Percentiles rank a stretch among this genome's conserved stretches.
Evolutionary conservation across 2,329 filamentous ascomycete genomes (phyloP).

Genomic region (Penicillium sp.): DNA sequence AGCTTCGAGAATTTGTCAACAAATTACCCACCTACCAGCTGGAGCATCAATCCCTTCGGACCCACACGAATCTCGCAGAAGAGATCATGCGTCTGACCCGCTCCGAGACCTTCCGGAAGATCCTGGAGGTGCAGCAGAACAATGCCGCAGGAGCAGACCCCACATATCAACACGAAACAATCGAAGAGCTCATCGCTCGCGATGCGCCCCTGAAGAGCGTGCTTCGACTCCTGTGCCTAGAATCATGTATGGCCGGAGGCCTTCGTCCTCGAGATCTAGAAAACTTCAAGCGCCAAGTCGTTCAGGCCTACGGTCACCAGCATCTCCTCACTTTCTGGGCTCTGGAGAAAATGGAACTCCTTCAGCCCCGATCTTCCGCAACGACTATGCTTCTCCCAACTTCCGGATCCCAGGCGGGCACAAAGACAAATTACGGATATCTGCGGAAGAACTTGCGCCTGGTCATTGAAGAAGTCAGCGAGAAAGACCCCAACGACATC

Average conservation of each 20-base stretch:
- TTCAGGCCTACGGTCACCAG: constrained; percentile 93
- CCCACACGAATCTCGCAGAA: constrained; percentile 88
- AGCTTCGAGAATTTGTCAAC: constrained; percentile 92
- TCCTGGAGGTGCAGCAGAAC: constrained; percentile 94
- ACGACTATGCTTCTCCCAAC: constrained; percentile 81
- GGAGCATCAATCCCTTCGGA: constrained; percentile 88
- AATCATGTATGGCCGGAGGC: constrained; percentile 86
- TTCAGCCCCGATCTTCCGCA: constrained; percentile 74
- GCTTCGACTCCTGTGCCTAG: constrained; percentile 82
- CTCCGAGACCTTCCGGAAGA: constrained; percentile 82
- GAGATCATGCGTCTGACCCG: constrained; percentile 93
- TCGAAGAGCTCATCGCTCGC: constrained; percentile 92
- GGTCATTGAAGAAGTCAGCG: constrained; percentile 95
- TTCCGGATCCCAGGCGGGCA: constrained; percentile 61
- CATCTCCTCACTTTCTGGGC: constrained; percentile 86
- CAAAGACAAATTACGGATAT: constrained; percentile 86
- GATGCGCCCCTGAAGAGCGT: constrained; percentile 79
- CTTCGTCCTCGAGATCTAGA: constrained; percentile 88
- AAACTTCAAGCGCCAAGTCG: constrained; percentile 79
- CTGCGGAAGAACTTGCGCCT: constrained; percentile 82
- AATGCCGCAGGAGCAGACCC: constrained; percentile 88
- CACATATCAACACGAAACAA: constrained; percentile 81
- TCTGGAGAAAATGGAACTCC: constrained; percentile 85
- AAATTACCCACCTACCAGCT: constrained; percentile 90
- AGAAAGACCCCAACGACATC: constrained; percentile 89